Evolutionary conservation across 129 eudicot genomes (phyloP).

Genomic region (Logfia minima): DNA sequence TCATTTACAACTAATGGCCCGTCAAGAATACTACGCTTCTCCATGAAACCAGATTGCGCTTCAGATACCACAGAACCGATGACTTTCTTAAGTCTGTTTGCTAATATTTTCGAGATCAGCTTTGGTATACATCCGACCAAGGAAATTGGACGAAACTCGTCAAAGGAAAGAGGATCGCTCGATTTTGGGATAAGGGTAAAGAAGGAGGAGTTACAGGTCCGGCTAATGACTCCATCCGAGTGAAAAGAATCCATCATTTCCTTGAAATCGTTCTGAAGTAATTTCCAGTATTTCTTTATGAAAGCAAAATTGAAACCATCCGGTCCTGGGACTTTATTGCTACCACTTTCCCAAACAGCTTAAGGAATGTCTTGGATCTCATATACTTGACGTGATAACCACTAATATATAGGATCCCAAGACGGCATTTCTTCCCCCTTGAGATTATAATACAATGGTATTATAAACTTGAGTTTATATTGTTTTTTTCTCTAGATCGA

Average conservation of each 20-base stretch:
- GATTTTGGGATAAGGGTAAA: too few relatives aligned
- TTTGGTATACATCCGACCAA: too few relatives aligned
- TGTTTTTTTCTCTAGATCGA: neutral
- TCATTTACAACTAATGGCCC: neutral
- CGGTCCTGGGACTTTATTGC: neutral
- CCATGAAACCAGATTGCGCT: neutral
- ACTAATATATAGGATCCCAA: slow-evolving; percentile 18
- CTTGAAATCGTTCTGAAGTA: neutral
- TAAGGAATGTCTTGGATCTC: slow-evolving; percentile 25
- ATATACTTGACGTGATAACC: slow-evolving; percentile 35
- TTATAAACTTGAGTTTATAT: neutral
- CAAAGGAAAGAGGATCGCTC: too few relatives aligned
- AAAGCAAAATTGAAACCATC: neutral
- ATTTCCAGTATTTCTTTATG: neutral
- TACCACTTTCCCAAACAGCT: neutral
- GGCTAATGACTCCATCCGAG: neutral
- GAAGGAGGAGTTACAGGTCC: too few relatives aligned
- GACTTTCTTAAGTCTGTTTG: too few relatives aligned
- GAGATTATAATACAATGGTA: neutral
- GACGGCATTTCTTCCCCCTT: slow-evolving; percentile 11
- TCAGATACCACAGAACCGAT: too few relatives aligned
- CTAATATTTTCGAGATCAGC: too few relatives aligned
- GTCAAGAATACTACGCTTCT: neutral
- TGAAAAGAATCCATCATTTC: neutral
- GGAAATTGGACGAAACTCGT: too few relatives aligned